Evolutionary conservation across 1,284 basidiomycete species (phyloP), one percentile per base, ranked within the genome.

Genomic region (Rhodofomes roseus): DNA sequence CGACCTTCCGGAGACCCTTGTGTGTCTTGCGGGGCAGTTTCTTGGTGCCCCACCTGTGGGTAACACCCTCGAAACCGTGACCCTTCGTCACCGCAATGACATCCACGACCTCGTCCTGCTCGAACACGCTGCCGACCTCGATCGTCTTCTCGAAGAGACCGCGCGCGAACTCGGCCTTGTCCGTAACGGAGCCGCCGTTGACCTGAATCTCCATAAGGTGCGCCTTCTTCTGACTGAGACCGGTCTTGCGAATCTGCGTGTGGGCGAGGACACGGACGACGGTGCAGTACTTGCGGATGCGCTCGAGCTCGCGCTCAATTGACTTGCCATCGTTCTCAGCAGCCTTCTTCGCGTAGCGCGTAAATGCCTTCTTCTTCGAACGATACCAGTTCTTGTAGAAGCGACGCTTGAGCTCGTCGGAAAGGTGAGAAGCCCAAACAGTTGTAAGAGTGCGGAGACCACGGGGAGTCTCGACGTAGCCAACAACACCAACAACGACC

Each of bases 371-470:
- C 89, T 98, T 99, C 93, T 99, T 99, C 63, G 94, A 96, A 71
- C 94, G 90, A 87, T 99, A 99, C 97, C 97, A 99, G 89, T 98
- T 99, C 88, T 96, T 98, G 92, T 98, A 98, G 92, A 99, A 98
- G 72, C 97, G 89, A 75, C 97, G 93, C 83, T 97, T 98, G 76
- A 99, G 79, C 78, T 98, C 96, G 74, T 83, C 93, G 63, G 81
- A 94, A 70, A 83, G 90, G 76, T 85, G 90, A 65, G 81, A 95
- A 67, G 80, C 93, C 95, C 80, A 98, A 73, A 86, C 93, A 69
- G 79, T 97, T 78, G 80, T 91, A 71, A 83, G 85, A 58, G 77
- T 95, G 72, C 97, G 95, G 66, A 99, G 90, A 73, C 97, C 97
- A 73, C 96, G 96, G 72, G 97, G 97, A 66, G 97, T 99, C 84